Base-by-base conservation (phyloP, 495 filamentous ascomycete genomes). In the Penicilliopsis zonata region DNA sequence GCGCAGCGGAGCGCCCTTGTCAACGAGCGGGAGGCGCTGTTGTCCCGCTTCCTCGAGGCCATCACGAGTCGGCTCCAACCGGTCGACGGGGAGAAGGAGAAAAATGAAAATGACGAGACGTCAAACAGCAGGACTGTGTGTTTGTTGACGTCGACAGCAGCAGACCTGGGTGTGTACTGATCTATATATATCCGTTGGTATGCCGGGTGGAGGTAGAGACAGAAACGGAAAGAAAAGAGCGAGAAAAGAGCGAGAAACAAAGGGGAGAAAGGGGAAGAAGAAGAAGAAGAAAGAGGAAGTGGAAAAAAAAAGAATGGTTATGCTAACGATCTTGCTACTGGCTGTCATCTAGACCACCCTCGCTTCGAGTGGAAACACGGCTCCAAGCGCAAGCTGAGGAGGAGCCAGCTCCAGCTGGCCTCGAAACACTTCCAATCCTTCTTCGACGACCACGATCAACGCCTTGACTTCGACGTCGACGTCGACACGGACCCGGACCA, bases 381-480 rank as follows among this genome's bases (percentile, higher is more conserved):
- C 15, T 50, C 50, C 27, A 59, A 56, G 25, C 59, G 59, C 31
- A 59, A 58, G 15, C 53, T 62, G 13, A 53, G 52, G 9, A 57
- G 57, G 9, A 42, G 57, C 13, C 57, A 57, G 28, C 43, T 67
- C 5, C 61, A 65, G 25, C 49, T 50, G 21, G 59, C 51, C 14
- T 65, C 60, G 16, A 57, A 49, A 19, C 52, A 62, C 27, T 49
- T 67, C 1, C 53, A 67, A 35, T 49, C 50, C 18, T 61, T 52
- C 36, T 66, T 65, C 38, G 51, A 63, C 28, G 50, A 37, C 24
- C 53, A 62, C 30, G 55, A 60, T 28, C 55, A 65, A 30, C 48
- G 54, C 16, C 38, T 46, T 23, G 46, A 59, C 8, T 41, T 53
- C 19, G 53, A 59, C 5, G 41, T 47, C 2, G 50, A 62, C 24